Percentiles rank a stretch among this genome's conserved stretches.
These are phyloP conservation scores for Candida alai DNA, from an alignment of 805 yeast species.

Conservation along the genomic window DNA sequence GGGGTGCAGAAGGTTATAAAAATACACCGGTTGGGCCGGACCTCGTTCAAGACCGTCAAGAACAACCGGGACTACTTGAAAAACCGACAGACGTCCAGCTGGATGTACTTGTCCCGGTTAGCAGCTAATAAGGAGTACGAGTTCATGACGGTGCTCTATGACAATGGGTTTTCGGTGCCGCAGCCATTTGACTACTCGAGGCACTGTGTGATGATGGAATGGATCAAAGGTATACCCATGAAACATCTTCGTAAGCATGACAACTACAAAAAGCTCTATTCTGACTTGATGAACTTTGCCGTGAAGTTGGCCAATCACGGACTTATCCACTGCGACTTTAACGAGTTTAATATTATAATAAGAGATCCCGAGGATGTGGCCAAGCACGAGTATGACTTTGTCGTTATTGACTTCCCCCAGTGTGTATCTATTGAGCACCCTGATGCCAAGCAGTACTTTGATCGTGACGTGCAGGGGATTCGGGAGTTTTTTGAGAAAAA, in stretches of 20 bases:
- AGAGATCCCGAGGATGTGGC: slow-evolving; percentile 53
- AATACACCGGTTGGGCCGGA: slow-evolving; percentile 90
- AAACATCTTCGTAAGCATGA: slow-evolving; percentile 70
- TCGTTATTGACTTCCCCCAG: slow-evolving; percentile 97
- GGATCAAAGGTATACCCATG: slow-evolving; percentile 88
- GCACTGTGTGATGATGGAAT: slow-evolving; percentile 90
- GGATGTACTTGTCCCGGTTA: slow-evolving; percentile 88
- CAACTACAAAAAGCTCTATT: slow-evolving; percentile 68
- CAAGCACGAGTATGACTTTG: slow-evolving; percentile 60
- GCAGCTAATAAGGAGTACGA: slow-evolving; percentile 93
- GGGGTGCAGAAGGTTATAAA: slow-evolving; percentile 73
- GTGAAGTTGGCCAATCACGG: slow-evolving; percentile 85
- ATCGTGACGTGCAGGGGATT: slow-evolving; percentile 91
- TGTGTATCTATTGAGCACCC: slow-evolving; percentile 89
- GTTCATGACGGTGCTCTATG: slow-evolving; percentile 73
- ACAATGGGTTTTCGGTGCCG: slow-evolving; percentile 83
- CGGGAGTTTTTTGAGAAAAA: slow-evolving; percentile 76
- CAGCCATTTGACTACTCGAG: slow-evolving; percentile 84
- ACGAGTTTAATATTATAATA: slow-evolving; percentile 92
- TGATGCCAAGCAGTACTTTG: slow-evolving; percentile 84
- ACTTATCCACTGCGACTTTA: slow-evolving; percentile 93
- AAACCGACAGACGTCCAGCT: slow-evolving; percentile 68
- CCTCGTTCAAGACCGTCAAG: slow-evolving; percentile 88
- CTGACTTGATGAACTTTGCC: slow-evolving; percentile 81
- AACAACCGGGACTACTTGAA: slow-evolving; percentile 88